Percentiles rank a stretch among this genome's conserved stretches.
phyloP scores from a whole-genome alignment of 495 filamentous ascomycete species.

The Diplogelasinospora grovesii region DNA sequence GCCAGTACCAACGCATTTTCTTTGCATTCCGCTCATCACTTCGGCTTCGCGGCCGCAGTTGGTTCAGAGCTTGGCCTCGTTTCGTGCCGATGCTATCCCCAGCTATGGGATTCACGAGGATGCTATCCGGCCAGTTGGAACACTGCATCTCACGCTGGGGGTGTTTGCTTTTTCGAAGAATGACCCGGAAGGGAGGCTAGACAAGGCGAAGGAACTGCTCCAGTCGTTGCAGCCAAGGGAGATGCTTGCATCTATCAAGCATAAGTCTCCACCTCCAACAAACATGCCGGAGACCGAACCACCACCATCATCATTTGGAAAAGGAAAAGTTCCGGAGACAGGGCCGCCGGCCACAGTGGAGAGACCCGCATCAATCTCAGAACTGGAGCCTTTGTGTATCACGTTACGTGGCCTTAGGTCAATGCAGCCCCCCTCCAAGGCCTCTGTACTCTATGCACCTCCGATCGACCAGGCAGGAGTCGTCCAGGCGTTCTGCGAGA shows the following conservation, averaged over 20 bases:
- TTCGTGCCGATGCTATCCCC: slow-evolving; percentile 52
- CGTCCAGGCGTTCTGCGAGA: slow-evolving; percentile 57
- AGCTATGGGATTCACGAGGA: slow-evolving; percentile 40
- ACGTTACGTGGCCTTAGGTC: slow-evolving; percentile 41
- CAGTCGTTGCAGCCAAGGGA: slow-evolving; percentile 43
- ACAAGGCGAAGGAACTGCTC: slow-evolving; percentile 53
- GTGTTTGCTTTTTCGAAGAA: slow-evolving; percentile 68
- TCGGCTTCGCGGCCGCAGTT: slow-evolving; percentile 56
- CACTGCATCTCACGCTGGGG: slow-evolving; percentile 78
- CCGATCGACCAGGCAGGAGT: slow-evolving; percentile 48
- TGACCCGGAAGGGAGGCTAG: slow-evolving; percentile 37
- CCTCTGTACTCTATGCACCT: slow-evolving; percentile 41
- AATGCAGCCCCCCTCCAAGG: slow-evolving; percentile 37
- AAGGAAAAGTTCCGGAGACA: too few relatives aligned
- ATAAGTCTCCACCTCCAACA: too few relatives aligned
- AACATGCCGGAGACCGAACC: not conserved
- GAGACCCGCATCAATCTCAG: too few relatives aligned
- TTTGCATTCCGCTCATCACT: slow-evolving; percentile 75
- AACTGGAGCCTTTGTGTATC: slow-evolving; percentile 18
- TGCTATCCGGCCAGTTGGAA: slow-evolving; percentile 70
- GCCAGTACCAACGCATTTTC: slow-evolving; percentile 69
- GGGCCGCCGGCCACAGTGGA: too few relatives aligned
- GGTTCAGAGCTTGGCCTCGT: slow-evolving; percentile 49
- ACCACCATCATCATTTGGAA: too few relatives aligned
- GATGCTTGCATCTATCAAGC: slow-evolving; percentile 39